Percentiles rank a stretch among this genome's conserved stretches.
Evolutionary conservation across 2,329 filamentous ascomycete genomes (phyloP).

Genomic region (Penicillium capsulatum): DNA sequence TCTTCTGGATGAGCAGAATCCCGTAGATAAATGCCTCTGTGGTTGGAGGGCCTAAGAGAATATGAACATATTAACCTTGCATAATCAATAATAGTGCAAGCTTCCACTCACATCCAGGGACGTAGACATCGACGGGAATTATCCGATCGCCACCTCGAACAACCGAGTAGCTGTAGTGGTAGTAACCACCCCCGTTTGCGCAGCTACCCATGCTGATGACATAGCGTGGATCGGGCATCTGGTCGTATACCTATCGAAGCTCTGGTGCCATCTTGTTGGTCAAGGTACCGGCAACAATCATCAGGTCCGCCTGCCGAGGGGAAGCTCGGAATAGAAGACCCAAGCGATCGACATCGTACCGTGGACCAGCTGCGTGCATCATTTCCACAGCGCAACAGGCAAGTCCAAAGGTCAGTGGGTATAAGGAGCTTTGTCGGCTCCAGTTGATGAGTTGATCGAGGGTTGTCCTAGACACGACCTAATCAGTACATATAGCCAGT

Average conservation of each 20-base stretch:
- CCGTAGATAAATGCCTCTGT: too few relatives aligned
- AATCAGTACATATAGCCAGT: too few relatives aligned
- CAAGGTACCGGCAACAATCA: conserved; percentile 85
- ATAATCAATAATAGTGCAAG: too few relatives aligned
- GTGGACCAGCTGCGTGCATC: conserved; percentile 88
- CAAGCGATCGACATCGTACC: conserved; percentile 83
- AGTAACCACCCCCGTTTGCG: conserved; percentile 82
- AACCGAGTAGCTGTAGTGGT: conserved; percentile 81
- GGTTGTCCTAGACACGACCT: conserved; percentile 33
- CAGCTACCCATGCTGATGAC: conserved; percentile 82
- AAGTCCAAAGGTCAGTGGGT: conserved; percentile 89
- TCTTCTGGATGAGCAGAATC: too few relatives aligned
- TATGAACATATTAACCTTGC: too few relatives aligned
- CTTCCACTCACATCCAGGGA: conserved; percentile 72
- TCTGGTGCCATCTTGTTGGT: conserved; percentile 95
- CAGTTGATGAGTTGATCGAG: conserved; percentile 77
- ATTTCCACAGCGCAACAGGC: conserved; percentile 90
- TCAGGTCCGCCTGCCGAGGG: conserved; percentile 79
- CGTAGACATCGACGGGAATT: conserved; percentile 79
- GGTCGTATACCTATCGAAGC: conserved; percentile 83
- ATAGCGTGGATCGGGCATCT: conserved; percentile 93
- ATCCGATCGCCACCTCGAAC: conserved; percentile 73
- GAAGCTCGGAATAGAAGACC: conserved; percentile 87
- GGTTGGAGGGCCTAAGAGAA: too few relatives aligned
- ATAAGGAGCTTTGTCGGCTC: conserved; percentile 80